Evolutionary conservation across 345 rosid species (phyloP).

Genomic region (Boechera retrofracta): DNA sequence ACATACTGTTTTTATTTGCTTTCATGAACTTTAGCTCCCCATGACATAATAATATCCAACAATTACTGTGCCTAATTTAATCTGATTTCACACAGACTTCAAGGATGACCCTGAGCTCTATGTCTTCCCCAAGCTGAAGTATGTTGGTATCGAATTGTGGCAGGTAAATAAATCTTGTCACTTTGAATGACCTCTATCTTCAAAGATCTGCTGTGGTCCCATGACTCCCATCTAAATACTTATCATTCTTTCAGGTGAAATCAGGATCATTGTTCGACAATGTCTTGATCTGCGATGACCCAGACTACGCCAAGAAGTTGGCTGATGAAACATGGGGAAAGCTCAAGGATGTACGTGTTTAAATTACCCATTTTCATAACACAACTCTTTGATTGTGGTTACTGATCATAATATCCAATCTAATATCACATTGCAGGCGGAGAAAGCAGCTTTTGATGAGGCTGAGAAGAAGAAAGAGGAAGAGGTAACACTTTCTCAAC

Average conservation of each 20-base stretch:
- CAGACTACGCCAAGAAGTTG: constrained; percentile 79
- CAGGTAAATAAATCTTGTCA: constrained; percentile 65
- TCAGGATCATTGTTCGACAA: constrained; percentile 96
- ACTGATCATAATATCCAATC: constrained; percentile 13
- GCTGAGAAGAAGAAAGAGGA: constrained; percentile 81
- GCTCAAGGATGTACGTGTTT: constrained; percentile 76
- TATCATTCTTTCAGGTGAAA: constrained; percentile 62
- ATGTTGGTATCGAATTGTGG: constrained; percentile 98
- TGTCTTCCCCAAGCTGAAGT: constrained; percentile 87
- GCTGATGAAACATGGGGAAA: constrained; percentile 98
- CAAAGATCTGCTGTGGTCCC: neutral
- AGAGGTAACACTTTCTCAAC: constrained; percentile 60
- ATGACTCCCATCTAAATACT: neutral
- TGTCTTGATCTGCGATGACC: constrained; percentile 77
- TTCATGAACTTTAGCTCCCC: neutral
- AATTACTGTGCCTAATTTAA: neutral
- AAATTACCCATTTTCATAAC: constrained; percentile 6
- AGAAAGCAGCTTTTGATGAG: constrained; percentile 94
- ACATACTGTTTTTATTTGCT: neutral
- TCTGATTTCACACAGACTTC: constrained; percentile 60
- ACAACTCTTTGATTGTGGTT: constrained; percentile 20
- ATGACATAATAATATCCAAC: too few relatives aligned
- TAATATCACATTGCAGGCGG: constrained; percentile 31
- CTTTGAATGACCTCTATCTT: neutral
- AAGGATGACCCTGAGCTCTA: constrained; percentile 93